Conservation (phyloP, 2,329 filamentous ascomycete species). For the Fusarium bactridioides region DNA sequence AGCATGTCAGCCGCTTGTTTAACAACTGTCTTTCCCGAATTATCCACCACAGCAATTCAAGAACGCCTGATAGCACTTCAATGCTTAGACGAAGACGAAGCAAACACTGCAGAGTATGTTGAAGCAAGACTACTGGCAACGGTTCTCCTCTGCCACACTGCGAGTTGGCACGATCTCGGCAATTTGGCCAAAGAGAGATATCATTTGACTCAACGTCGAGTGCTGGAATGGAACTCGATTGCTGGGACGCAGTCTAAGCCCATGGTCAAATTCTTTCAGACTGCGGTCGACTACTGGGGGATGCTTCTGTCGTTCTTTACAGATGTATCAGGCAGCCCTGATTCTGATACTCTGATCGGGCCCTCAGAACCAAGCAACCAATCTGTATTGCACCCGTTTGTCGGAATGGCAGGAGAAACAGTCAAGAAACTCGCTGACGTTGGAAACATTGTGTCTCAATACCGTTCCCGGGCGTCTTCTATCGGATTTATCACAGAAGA, state of each 20-base stretch:
- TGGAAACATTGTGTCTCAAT: background rate
- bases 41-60: background rate
- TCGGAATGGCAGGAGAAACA: background rate
- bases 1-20: background rate
- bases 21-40: background rate
- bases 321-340: background rate
- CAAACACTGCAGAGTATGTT: background rate
- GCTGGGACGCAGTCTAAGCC: background rate
- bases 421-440: background rate
- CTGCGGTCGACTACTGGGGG: background rate
- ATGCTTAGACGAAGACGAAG: background rate
- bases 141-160: background rate
- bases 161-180: background rate
- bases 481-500: background rate
- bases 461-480: background rate
- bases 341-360: background rate
- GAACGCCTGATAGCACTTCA: background rate
- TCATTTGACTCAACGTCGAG: background rate
- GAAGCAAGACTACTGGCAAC: background rate
- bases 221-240: background rate
- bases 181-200: background rate
- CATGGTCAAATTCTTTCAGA: background rate
- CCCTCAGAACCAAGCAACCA: background rate
- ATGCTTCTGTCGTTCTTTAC: background rate
- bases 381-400: background rate